Conservation (phyloP, 1,284 basidiomycete species). For the Apiotrichum veenhuisii region DNA sequence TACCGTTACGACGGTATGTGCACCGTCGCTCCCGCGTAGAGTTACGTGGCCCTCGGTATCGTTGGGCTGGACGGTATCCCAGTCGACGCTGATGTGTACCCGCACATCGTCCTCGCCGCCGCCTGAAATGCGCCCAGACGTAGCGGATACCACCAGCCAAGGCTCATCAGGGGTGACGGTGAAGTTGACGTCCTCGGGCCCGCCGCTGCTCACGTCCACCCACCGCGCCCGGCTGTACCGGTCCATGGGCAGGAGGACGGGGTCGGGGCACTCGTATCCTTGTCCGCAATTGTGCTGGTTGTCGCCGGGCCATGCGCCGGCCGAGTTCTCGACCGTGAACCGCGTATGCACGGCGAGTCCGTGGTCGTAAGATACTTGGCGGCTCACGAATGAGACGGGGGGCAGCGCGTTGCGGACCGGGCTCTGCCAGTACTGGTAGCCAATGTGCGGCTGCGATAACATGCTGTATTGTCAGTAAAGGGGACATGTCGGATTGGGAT, state of each 20-base stretch:
- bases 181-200: constrained; percentile 59
- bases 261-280: constrained; percentile 57
- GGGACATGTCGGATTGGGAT: too few species aligned
- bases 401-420: constrained; percentile 58
- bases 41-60: constrained; percentile 41
- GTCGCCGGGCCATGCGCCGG: constrained; percentile 49
- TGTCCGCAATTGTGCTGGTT: constrained; percentile 50
- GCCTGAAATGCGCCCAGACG: constrained; percentile 55
- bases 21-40: constrained; percentile 53
- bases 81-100: constrained; percentile 61
- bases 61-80: constrained; percentile 42
- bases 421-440: constrained; percentile 61
- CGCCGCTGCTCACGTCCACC: constrained; percentile 62
- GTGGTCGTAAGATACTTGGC: background rate
- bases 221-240: constrained; percentile 58
- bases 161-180: constrained; percentile 55
- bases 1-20: constrained; percentile 47
- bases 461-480: constrained; percentile 50
- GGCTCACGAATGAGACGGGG: constrained; percentile 20
- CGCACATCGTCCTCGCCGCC: constrained; percentile 54
- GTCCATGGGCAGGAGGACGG: constrained; percentile 55
- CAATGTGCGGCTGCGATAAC: constrained; percentile 59
- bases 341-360: constrained; percentile 54
- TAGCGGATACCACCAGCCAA: constrained; percentile 57
- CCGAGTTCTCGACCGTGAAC: constrained; percentile 60